Evolutionary conservation across 805 yeast genomes (phyloP), one percentile per base, ranked within the genome.

Genomic region (Tetrapisispora iriomotensis): DNA sequence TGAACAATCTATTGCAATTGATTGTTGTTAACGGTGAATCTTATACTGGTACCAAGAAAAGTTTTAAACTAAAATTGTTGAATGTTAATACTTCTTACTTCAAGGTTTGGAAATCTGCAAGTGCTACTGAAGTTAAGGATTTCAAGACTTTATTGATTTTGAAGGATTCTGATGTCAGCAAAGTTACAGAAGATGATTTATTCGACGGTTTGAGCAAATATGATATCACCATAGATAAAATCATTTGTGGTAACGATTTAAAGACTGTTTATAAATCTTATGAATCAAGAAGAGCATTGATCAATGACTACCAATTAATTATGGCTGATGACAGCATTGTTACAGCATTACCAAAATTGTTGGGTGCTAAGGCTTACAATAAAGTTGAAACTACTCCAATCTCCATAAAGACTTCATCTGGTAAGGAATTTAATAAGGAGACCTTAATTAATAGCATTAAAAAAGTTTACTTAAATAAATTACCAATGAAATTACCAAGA

Each of bases 351-450:
- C 98, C 98, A 35, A 76, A 79, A 50, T 64, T 83, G 27, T 66
- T 92, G 47, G 96, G 96, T 39, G 96, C 96, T 40, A 83, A 84
- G 63, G 68, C 75, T 3, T 92, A 87, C 56, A 82, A 77, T 57
- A 69, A 69, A 36, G 62, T 72, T 28, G 62, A 70, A 17, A 84
- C 83, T 56, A 63, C 76, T 30, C 95, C 95, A 38, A 59, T 82
- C 29, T 79, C 88, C 17, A 65, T 85, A 39, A 68, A 70, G 48
- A 62, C 79, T 19, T 52, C 60, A 18, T 46, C 54, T 34, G 18
- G 18, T 23, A 47, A 54, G 39, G 44, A 60, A 46, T 45, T 69
- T 48, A 61, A 72, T 47, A 60, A 74, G 55, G 63, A 64, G 15
- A 72, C 82, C 2, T 68, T 81, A 35, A 60, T 64, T 34, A 73